Base-by-base conservation (phyloP, 2,329 filamentous ascomycete species). In the Lizonia empirigonia region DNA sequence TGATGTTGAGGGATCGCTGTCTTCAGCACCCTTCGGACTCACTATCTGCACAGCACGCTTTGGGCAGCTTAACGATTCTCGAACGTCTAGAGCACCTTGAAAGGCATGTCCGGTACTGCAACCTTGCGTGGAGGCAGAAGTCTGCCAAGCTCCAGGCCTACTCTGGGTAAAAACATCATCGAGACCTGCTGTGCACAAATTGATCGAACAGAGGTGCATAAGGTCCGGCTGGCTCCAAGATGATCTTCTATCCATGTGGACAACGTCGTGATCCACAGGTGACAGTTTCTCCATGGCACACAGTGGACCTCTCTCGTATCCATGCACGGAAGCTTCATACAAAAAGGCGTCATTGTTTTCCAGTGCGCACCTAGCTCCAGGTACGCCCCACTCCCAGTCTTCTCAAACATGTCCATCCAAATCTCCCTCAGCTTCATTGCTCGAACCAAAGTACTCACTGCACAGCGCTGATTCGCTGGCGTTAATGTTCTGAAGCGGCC, bases 361-460 rank as follows among this genome's bases (percentile, higher is more conserved):
- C 26, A 24, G 27, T 23, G 16, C 29, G 38, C 19, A 27, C 9
- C n/a, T 41, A 32, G 45, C 45, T 36, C 36, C 42, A 52, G 49
- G 42, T 41, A 42, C 37, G 49, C 42, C 49, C 49, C 49, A 52
- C 49, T 37, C 32, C 19, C 33, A 22, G 38, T 42, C 33, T 44
- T 16, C 20, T 52, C 42, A 47, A 52, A 52, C 42, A 42, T 34
- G 49, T 44, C 42, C 22, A 52, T 47, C 26, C 33, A 47, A 38
- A 47, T 52, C 33, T 47, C 38, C 42, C 49, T 52, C 49, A 42
- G 49, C 44, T 47, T 46, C 49, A 47, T 42, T 47, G 38, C 33
- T 37, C 27, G 27, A 29, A 52, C 33, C 42, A 42, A 37, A 34
- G 2, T 37, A n/a, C n/a, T n/a, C n/a, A n/a, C n/a, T 18, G 27